These are phyloP conservation scores for Cryptococcus sp. DNA, from an alignment of 1,284 basidiomycete genomes.

Conservation along the genomic window DNA sequence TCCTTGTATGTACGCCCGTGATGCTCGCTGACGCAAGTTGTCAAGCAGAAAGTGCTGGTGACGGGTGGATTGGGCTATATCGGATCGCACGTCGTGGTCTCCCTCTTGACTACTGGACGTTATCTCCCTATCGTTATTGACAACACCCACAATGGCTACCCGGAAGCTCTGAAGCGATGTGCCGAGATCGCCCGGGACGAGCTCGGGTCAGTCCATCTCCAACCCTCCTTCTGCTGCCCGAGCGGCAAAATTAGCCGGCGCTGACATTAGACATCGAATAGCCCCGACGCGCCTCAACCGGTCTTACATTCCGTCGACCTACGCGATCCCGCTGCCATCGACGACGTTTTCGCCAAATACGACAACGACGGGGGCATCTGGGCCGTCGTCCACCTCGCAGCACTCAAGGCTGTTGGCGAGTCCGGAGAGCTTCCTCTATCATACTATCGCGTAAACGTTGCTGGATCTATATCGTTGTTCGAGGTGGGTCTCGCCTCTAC, in stretches of 20 bases:
- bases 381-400: slow-evolving; percentile 95
- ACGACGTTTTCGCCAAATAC: slow-evolving; percentile 77
- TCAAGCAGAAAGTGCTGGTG: slow-evolving; percentile 47
- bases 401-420: slow-evolving; percentile 97
- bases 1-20: background rate
- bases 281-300: slow-evolving; percentile 55
- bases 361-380: slow-evolving; percentile 81
- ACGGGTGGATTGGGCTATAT: slow-evolving; percentile 54
- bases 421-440: slow-evolving; percentile 90
- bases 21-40: background rate
- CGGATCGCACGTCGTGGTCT: slow-evolving; percentile 90
- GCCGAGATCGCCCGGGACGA: slow-evolving; percentile 72
- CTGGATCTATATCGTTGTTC: slow-evolving; percentile 77
- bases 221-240: too few species aligned
- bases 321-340: slow-evolving; percentile 68
- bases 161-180: slow-evolving; percentile 70
- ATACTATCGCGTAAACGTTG: slow-evolving; percentile 91
- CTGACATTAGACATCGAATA: slow-evolving; percentile 1
- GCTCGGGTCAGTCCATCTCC: slow-evolving; percentile 44
- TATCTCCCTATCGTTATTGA: slow-evolving; percentile 93
- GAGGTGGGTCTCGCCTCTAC: slow-evolving; percentile 45
- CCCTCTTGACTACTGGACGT: slow-evolving; percentile 78
- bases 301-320: slow-evolving; percentile 66
- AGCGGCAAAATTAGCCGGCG: too few species aligned
- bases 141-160: slow-evolving; percentile 88